Evolutionary conservation across 495 filamentous ascomycete species (phyloP).

Genomic region (Lepraria neglecta): DNA sequence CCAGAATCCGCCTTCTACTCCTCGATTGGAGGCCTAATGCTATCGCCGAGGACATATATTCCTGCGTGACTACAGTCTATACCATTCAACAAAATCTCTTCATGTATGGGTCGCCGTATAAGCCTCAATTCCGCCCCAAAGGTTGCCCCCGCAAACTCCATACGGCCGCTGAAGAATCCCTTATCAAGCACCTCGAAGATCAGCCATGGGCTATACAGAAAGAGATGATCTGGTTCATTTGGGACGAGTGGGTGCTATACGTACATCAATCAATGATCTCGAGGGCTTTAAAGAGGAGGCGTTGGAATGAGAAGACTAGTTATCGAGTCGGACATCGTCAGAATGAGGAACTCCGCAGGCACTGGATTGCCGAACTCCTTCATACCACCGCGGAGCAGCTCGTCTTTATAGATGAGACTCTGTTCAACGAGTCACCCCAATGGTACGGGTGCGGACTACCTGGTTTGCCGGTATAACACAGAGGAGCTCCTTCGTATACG

Average conservation of each 20-base stretch:
- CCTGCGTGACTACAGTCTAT: conserved; percentile 3
- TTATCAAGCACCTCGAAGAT: not conserved
- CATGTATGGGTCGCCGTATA: conserved; percentile 10
- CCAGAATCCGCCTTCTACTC: conserved; percentile 13
- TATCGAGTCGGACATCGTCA: conserved; percentile 2
- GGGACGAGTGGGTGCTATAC: conserved; percentile 11
- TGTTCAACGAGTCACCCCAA: no score
- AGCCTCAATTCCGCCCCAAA: conserved; percentile 13
- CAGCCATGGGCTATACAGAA: conserved; percentile 11
- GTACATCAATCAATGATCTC: conserved; percentile 10
- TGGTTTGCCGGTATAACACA: no score
- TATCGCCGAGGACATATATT: conserved; percentile 9
- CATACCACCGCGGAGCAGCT: not conserved
- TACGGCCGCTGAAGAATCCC: conserved; percentile 3
- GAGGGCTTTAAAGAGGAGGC: not conserved
- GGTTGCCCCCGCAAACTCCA: not conserved
- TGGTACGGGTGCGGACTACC: no score
- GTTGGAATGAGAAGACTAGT: not conserved
- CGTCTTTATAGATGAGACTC: no score
- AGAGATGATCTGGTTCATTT: conserved; percentile 14
- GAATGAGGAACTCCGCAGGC: conserved; percentile 5
- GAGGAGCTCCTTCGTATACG: no score
- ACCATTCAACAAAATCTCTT: conserved; percentile 8
- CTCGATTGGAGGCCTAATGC: conserved; percentile 12
- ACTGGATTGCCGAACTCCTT: conserved; percentile 6